phyloP scores from a whole-genome alignment of 345 rosid species.

The Barbarea vulgaris region DNA sequence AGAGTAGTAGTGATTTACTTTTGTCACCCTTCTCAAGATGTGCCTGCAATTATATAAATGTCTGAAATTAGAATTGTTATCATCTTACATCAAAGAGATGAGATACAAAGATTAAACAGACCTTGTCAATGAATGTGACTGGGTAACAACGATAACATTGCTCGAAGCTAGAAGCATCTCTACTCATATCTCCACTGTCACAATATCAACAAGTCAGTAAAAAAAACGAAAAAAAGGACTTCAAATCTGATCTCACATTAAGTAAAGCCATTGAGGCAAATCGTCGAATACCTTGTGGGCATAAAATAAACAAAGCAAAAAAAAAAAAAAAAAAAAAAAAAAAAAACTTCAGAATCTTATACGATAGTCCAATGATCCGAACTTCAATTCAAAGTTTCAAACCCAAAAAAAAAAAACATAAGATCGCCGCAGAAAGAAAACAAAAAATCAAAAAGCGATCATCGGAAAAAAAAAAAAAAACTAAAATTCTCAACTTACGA shows the following conservation, averaged over 20 bases:
- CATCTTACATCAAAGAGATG: not conserved
- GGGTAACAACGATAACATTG: slow-evolving; percentile 66
- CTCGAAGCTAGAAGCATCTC: slow-evolving; percentile 45
- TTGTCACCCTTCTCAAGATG: slow-evolving; percentile 74
- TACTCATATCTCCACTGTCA: slow-evolving; percentile 43
- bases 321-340: too few species aligned
- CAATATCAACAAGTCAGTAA: slow-evolving; percentile 6
- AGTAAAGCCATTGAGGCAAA: slow-evolving; percentile 24
- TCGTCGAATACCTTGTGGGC: slow-evolving; percentile 33
- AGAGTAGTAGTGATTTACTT: slow-evolving; percentile 41
- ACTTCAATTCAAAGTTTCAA: not conserved
- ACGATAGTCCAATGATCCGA: not conserved
- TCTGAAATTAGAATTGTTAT: not conserved
- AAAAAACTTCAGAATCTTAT: not conserved
- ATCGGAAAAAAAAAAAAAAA: not conserved
- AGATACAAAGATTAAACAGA: slow-evolving; percentile 4
- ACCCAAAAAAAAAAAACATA: not conserved
- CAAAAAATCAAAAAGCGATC: not conserved
- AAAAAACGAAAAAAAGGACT: not conserved
- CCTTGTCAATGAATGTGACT: slow-evolving; percentile 67
- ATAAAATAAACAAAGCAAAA: slow-evolving; percentile 17
- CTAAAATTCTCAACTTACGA: not conserved
- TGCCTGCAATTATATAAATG: slow-evolving; percentile 43
- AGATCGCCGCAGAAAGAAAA: not conserved
- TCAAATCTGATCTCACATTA: not conserved